Conservation (phyloP, 2,329 filamentous ascomycete genomes). For the Arthrobotrys conoides region DNA sequence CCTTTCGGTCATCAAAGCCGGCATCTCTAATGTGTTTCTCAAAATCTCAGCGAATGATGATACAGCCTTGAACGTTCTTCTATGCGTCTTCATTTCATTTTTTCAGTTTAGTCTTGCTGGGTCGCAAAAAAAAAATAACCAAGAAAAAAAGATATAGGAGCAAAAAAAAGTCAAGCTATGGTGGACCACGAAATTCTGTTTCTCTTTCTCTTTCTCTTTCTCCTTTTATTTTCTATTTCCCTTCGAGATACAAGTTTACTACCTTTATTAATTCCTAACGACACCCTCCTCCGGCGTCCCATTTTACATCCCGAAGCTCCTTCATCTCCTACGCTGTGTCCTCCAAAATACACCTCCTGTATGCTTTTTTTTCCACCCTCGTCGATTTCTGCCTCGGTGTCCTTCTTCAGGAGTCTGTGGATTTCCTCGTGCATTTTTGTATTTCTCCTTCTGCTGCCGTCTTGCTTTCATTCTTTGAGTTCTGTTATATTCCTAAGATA, state of each 20-base stretch:
- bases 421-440: constrained; percentile 34
- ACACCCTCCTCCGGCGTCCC: constrained; percentile 39
- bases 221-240: constrained; percentile 16
- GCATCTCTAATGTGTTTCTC: constrained; percentile 51
- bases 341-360: constrained; percentile 21
- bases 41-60: constrained; percentile 56
- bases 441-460: constrained; percentile 23
- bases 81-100: constrained; percentile 45
- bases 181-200: constrained; percentile 46
- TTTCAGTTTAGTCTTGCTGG: constrained; percentile 28
- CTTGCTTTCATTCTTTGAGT: constrained; percentile 35
- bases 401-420: constrained; percentile 51
- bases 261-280: constrained; percentile 55
- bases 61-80: constrained; percentile 50
- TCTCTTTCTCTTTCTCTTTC: constrained; percentile 14
- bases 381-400: constrained; percentile 43
- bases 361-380: constrained; percentile 23
- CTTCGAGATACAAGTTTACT: constrained; percentile 34
- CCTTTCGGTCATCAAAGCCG: constrained; percentile 46
- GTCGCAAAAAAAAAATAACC: constrained; percentile 36
- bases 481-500: constrained; percentile 52
- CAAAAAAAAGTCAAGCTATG: constrained; percentile 39
- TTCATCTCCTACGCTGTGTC: constrained; percentile 23
- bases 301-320: constrained; percentile 16
- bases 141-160: constrained; percentile 44